Evolutionary conservation across 768 basidiomycete species (phyloP).

Genomic region (Calvatia gigantea): DNA sequence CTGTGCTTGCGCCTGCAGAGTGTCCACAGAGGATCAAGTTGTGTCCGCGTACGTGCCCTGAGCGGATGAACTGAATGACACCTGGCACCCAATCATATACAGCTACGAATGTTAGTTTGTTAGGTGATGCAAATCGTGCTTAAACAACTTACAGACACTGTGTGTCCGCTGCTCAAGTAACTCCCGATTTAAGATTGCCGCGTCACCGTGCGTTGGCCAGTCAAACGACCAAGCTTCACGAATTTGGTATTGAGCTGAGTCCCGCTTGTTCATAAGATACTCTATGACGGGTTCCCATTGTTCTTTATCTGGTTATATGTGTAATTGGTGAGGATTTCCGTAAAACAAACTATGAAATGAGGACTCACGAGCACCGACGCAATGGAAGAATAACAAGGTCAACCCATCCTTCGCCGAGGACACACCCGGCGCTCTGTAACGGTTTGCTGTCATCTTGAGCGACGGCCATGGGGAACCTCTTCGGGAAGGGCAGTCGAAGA

Average conservation of each 20-base stretch:
- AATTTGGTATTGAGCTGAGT: conserved; percentile 20
- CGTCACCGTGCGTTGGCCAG: conserved; percentile 48
- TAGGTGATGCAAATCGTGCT: too few relatives aligned
- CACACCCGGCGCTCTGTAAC: conserved; percentile 31
- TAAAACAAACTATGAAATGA: background rate
- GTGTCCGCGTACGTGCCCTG: conserved; percentile 28
- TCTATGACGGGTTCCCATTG: conserved; percentile 50
- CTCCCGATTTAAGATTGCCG: conserved; percentile 39
- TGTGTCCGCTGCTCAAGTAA: conserved; percentile 26
- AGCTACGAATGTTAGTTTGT: too few relatives aligned
- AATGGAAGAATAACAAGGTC: conserved; percentile 45
- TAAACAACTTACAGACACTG: conserved; percentile 38
- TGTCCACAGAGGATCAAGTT: conserved; percentile 38
- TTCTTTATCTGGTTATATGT: conserved; percentile 42
- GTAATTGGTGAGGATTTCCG: background rate
- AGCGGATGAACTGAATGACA: conserved; percentile 29
- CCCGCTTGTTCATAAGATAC: conserved; percentile 31
- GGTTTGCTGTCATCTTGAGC: conserved; percentile 43
- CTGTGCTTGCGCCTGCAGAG: conserved; percentile 39
- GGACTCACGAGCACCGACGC: conserved; percentile 42
- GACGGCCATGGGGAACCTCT: conserved; percentile 10
- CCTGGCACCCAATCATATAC: conserved; percentile 35
- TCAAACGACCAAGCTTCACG: conserved; percentile 50
- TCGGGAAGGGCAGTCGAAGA: conserved; percentile 19
- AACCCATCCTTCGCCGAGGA: conserved; percentile 28